Evolutionary conservation across 345 rosid species (phyloP).

Genomic region (Eucalyptus grandis): DNA sequence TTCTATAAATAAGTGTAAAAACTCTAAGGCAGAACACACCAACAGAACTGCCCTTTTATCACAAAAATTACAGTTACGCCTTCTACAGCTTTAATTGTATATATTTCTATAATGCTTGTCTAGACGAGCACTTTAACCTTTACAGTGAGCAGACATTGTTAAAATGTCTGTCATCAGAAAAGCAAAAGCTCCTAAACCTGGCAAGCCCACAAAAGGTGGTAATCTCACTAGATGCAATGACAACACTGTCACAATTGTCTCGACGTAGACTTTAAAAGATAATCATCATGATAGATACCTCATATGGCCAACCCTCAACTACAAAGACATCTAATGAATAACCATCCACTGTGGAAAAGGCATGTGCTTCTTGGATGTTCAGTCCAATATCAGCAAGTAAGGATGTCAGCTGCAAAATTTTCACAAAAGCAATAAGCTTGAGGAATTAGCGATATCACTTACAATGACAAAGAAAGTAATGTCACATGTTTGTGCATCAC

Average conservation of each 20-base stretch:
- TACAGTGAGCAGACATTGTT: neutral
- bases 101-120: neutral
- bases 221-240: neutral
- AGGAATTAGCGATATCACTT: neutral
- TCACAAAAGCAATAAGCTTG: neutral
- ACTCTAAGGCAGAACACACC: neutral
- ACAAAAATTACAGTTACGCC: neutral
- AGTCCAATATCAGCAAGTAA: conserved; percentile 85
- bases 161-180: neutral
- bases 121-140: neutral
- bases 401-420: conserved; percentile 66
- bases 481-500: neutral
- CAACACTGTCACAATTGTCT: neutral
- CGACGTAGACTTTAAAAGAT: neutral
- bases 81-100: neutral
- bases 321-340: conserved; percentile 96
- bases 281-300: conserved; percentile 30
- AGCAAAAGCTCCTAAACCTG: neutral
- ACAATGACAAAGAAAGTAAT: neutral
- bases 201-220: neutral
- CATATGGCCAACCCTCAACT: conserved; percentile 99
- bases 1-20: neutral
- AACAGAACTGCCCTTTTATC: neutral
- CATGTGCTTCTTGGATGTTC: conserved; percentile 99
- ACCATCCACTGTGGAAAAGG: conserved; percentile 87